Evolutionary conservation across 257 asterid species (phyloP).

Genomic region (Solanum chaucha): DNA sequence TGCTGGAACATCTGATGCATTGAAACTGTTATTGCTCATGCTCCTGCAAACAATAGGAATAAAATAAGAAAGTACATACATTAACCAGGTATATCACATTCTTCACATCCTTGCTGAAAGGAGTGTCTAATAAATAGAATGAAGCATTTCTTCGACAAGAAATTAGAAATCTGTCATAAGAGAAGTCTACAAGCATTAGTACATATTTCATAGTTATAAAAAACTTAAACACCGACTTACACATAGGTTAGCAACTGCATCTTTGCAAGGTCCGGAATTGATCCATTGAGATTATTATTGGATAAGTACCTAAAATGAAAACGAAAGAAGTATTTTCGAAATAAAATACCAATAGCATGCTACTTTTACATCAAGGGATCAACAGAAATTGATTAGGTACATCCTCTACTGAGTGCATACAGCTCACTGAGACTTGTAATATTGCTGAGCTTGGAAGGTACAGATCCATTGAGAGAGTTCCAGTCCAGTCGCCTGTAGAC

Average conservation of each 20-base stretch:
- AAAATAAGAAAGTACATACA: not conserved
- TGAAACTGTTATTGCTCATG: slow-evolving; percentile 75
- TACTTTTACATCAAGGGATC: not conserved
- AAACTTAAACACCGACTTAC: slow-evolving; percentile 34
- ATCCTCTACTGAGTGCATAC: slow-evolving; percentile 29
- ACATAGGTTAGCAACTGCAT: slow-evolving; percentile 41
- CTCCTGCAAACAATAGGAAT: slow-evolving; percentile 47
- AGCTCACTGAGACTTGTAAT: slow-evolving; percentile 52
- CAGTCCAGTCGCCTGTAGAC: slow-evolving; percentile 62
- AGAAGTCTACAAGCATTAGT: not conserved
- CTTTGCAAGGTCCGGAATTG: slow-evolving; percentile 51
- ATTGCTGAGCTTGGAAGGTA: slow-evolving; percentile 46
- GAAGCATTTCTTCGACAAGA: not conserved
- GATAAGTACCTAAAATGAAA: slow-evolving; percentile 57
- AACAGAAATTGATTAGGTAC: not conserved
- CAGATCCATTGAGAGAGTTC: slow-evolving; percentile 45
- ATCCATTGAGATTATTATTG: slow-evolving; percentile 54
- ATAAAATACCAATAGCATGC: not conserved
- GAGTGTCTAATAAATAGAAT: not conserved
- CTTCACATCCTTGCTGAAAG: not conserved
- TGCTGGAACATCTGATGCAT: slow-evolving; percentile 41
- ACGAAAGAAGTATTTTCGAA: not conserved
- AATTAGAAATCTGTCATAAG: not conserved
- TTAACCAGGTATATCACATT: not conserved
- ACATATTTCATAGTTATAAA: not conserved